These are phyloP conservation scores for Chamaenerion angustifolium DNA, from an alignment of 345 rosid genomes.

Conservation along the genomic window DNA sequence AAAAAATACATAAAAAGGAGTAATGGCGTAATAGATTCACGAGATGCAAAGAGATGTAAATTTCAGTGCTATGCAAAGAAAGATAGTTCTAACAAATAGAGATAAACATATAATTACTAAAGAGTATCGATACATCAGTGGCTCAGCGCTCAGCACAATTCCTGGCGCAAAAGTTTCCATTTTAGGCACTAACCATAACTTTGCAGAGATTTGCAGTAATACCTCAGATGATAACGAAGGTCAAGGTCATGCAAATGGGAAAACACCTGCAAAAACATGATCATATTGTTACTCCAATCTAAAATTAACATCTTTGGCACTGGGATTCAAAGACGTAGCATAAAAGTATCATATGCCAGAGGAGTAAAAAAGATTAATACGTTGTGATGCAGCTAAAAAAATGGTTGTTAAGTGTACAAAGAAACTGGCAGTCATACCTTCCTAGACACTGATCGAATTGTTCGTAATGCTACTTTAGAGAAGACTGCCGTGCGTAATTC, in stretches of 20 bases:
- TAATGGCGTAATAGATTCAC: no score
- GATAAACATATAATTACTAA: no score
- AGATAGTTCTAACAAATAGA: no score
- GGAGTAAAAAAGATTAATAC: background rate
- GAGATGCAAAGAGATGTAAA: background rate
- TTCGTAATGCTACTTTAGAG: constrained; percentile 80
- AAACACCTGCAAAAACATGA: constrained; percentile 47
- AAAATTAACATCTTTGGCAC: background rate
- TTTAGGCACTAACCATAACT: no score
- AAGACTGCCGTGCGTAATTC: constrained; percentile 93
- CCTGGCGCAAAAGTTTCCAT: no score
- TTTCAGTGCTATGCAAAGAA: no score
- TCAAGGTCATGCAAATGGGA: constrained; percentile 91
- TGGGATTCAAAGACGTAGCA: background rate
- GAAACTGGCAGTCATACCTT: constrained; percentile 34
- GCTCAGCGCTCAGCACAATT: no score
- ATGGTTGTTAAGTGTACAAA: constrained; percentile 1
- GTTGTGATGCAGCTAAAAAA: background rate
- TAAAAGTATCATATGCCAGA: background rate
- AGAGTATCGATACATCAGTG: no score
- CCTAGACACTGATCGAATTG: constrained; percentile 84
- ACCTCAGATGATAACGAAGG: constrained; percentile 90
- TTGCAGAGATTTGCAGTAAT: constrained; percentile 6
- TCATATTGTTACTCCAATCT: background rate
- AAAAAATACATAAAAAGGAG: no score